Percentiles rank a stretch among this genome's conserved stretches.
phyloP scores from a whole-genome alignment of 306 rosid species.

The Acacia melanoxylon region DNA sequence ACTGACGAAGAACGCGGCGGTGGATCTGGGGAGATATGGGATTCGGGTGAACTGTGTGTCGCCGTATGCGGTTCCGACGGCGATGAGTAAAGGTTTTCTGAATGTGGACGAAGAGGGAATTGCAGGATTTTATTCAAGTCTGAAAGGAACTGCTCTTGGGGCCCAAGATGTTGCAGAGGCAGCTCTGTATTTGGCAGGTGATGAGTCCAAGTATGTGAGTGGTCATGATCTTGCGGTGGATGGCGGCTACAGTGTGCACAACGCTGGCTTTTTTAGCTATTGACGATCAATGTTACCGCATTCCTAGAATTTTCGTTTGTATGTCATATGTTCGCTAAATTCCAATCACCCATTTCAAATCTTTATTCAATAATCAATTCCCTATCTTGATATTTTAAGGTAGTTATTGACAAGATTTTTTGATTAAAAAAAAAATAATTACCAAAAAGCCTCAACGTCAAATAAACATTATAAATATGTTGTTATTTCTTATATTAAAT shows the following conservation, averaged over 20 bases:
- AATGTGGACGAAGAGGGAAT: background rate
- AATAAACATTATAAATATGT: too few species aligned
- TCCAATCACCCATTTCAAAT: too few species aligned
- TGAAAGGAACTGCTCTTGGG: background rate
- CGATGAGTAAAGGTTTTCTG: background rate
- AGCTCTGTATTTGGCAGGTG: background rate
- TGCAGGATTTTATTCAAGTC: background rate
- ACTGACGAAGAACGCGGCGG: conserved; percentile 36
- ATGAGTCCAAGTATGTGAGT: background rate
- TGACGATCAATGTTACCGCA: too few species aligned
- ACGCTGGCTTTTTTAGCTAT: background rate
- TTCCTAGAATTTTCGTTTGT: too few species aligned
- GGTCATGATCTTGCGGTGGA: background rate
- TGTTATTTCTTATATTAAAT: conserved; percentile 25
- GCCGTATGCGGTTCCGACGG: background rate
- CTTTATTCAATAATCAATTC: too few species aligned
- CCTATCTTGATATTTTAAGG: too few species aligned
- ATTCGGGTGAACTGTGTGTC: background rate
- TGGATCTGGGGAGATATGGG: conserved; percentile 46
- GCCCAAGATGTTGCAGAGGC: background rate
- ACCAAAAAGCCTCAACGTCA: too few species aligned
- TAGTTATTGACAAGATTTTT: too few species aligned
- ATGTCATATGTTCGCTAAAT: too few species aligned
- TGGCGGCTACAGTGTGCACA: background rate
- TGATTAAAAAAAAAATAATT: too few species aligned